Percentiles rank a stretch among this genome's conserved stretches.
Conservation (phyloP, 2,329 filamentous ascomycete genomes). For the Arthrobotrys iridis region DNA sequence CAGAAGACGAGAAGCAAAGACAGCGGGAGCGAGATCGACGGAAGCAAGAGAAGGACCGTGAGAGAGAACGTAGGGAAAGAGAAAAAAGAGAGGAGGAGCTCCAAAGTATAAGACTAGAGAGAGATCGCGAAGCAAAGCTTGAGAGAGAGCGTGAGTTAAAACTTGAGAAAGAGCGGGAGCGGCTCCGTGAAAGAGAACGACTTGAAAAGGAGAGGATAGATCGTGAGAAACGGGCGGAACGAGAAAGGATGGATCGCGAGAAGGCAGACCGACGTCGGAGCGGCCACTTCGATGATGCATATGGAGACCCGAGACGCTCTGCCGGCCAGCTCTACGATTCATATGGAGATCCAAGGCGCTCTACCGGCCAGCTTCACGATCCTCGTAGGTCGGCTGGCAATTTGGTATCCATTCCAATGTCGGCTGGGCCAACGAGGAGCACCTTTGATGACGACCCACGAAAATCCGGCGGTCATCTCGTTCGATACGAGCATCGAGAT, state of each 20-base stretch:
- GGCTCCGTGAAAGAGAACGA: conserved; percentile 8
- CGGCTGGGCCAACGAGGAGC: not conserved
- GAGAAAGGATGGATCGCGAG: conserved; percentile 26
- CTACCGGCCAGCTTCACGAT: conserved; percentile 38
- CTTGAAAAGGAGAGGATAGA: conserved; percentile 11
- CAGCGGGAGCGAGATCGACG: conserved; percentile 16
- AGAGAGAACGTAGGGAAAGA: conserved; percentile 9
- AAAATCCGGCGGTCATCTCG: conserved; percentile 38
- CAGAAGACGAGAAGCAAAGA: conserved; percentile 34
- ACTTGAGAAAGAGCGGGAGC: not conserved
- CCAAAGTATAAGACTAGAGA: not conserved
- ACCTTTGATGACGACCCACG: conserved; percentile 39
- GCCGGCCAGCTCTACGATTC: conserved; percentile 40
- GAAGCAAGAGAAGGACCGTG: conserved; percentile 18
- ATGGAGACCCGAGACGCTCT: conserved; percentile 47
- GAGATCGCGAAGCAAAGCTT: conserved; percentile 3
- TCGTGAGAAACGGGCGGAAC: conserved; percentile 8
- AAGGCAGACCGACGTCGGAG: conserved; percentile 40
- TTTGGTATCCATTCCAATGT: conserved; percentile 18
- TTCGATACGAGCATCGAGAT: conserved; percentile 40
- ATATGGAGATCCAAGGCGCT: conserved; percentile 46
- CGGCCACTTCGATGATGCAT: conserved; percentile 28
- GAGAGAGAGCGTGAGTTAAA: conserved; percentile 22
- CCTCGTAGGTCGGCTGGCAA: conserved; percentile 34
- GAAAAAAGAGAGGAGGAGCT: conserved; percentile 23